Evolutionary conservation across 257 asterid species (phyloP).

Genomic region (Ilex aquifolium): DNA sequence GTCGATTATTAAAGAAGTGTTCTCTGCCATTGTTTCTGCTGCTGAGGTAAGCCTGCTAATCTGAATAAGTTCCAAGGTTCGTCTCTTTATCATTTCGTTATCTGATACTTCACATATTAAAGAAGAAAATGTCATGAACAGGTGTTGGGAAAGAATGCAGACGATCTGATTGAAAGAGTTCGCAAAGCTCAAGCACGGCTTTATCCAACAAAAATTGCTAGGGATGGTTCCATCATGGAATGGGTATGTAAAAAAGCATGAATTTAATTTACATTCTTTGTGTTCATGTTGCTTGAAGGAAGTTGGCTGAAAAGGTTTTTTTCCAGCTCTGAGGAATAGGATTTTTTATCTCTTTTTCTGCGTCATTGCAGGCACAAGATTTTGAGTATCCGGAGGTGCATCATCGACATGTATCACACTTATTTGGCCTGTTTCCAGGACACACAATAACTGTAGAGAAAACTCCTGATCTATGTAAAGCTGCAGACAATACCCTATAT

Average conservation of each 20-base stretch:
- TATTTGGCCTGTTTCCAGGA: constrained; percentile 74
- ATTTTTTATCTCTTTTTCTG: background rate
- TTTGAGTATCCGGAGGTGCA: constrained; percentile 65
- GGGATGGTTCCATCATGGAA: constrained; percentile 79
- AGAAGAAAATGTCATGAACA: constrained; percentile 8
- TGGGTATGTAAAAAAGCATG: constrained; percentile 48
- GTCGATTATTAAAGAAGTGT: constrained; percentile 58
- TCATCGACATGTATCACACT: constrained; percentile 75
- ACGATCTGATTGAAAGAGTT: constrained; percentile 44
- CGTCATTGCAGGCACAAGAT: constrained; percentile 47
- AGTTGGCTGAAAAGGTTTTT: background rate
- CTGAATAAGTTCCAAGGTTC: too few species aligned
- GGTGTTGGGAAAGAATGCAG: constrained; percentile 56
- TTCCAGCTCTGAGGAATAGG: background rate
- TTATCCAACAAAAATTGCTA: constrained; percentile 47
- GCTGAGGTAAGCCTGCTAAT: constrained; percentile 44
- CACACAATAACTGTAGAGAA: constrained; percentile 45
- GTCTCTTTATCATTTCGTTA: too few species aligned
- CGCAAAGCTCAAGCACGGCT: constrained; percentile 57
- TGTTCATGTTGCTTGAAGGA: background rate
- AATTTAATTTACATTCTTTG: background rate
- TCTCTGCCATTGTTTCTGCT: constrained; percentile 55
- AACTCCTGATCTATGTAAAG: constrained; percentile 62
- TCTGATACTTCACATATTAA: background rate
- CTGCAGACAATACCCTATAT: constrained; percentile 43